Conservation (phyloP, 106 monocot species). For the Agapanthus africanus region DNA sequence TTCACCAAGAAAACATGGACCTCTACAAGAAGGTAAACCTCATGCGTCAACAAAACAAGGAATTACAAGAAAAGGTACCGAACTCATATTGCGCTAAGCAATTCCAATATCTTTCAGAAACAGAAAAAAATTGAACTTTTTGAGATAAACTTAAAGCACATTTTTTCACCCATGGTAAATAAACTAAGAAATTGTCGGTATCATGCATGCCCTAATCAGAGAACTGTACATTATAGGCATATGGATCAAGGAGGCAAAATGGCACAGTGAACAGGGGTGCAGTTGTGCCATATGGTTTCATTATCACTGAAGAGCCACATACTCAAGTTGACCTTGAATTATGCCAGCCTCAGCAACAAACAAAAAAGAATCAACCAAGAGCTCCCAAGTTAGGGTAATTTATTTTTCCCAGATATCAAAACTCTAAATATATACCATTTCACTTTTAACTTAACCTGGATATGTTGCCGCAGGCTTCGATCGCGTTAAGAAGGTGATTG, state of each 20-base stretch:
- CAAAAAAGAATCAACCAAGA: neutral
- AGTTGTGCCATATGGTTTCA: slow-evolving; percentile 5
- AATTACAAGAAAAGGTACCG: slow-evolving; percentile 19
- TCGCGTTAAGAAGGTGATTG: slow-evolving; percentile 1
- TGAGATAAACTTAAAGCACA: neutral
- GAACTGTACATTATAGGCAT: slow-evolving; percentile 8
- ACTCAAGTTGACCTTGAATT: slow-evolving; percentile 17
- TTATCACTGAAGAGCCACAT: slow-evolving; percentile 14
- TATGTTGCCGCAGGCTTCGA: neutral
- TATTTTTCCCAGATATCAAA: neutral
- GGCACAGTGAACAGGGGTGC: slow-evolving; percentile 2
- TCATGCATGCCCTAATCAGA: neutral
- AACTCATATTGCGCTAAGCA: neutral
- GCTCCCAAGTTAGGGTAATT: slow-evolving; percentile 15
- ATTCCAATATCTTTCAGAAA: neutral
- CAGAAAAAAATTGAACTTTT: neutral
- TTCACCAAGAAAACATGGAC: slow-evolving; percentile 22
- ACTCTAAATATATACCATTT: neutral
- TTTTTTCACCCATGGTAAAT: neutral
- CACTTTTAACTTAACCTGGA: neutral
- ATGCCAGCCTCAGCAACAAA: slow-evolving; percentile 18
- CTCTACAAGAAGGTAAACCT: slow-evolving; percentile 19
- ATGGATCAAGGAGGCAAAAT: slow-evolving; percentile 13
- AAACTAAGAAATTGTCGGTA: neutral
- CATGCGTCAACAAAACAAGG: slow-evolving; percentile 19